A percentile compares a stretch with the other conserved stretches of the same genome.
These are phyloP conservation scores for Ophiostoma sp. DNA, from an alignment of 2,329 filamentous ascomycete genomes.

Conservation along the genomic window DNA sequence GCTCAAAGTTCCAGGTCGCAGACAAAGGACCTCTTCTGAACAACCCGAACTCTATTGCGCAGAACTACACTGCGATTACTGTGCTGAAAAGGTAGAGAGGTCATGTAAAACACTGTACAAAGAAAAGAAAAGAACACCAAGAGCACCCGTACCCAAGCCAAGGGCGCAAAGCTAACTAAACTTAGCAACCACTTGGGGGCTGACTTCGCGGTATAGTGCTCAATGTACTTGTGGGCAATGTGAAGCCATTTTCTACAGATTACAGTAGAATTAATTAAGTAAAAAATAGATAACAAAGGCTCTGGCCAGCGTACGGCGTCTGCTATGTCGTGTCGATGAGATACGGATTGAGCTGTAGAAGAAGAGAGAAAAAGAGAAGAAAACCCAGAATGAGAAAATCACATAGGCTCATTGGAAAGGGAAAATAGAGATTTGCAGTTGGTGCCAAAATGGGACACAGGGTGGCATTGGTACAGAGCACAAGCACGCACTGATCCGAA, in stretches of 20 bases:
- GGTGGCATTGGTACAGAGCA: conserved; percentile 8
- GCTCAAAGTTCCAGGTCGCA: not conserved
- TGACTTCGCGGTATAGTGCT: not conserved
- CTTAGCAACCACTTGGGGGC: not conserved
- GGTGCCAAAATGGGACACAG: not conserved
- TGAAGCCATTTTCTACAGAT: not conserved
- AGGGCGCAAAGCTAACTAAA: conserved; percentile 22
- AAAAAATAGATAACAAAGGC: not conserved
- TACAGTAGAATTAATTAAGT: not conserved
- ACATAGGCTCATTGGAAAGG: too few relatives aligned
- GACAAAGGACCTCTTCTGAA: conserved; percentile 1
- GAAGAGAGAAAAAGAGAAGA: not conserved
- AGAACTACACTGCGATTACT: not conserved
- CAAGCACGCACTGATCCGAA: not conserved
- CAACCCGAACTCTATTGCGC: not conserved
- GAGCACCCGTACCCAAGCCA: not conserved
- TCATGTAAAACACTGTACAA: conserved; percentile 11
- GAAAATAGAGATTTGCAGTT: not conserved
- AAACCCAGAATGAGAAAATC: not conserved
- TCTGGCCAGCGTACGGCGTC: not conserved
- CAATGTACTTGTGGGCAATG: not conserved
- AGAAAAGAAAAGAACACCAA: conserved; percentile 1
- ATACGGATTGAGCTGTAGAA: not conserved
- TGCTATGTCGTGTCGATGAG: not conserved
- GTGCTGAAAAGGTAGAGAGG: not conserved